These are phyloP conservation scores for Entomortierella beljakovae DNA, from an alignment of 192 early-diverging fungal genomes.

Conservation along the genomic window DNA sequence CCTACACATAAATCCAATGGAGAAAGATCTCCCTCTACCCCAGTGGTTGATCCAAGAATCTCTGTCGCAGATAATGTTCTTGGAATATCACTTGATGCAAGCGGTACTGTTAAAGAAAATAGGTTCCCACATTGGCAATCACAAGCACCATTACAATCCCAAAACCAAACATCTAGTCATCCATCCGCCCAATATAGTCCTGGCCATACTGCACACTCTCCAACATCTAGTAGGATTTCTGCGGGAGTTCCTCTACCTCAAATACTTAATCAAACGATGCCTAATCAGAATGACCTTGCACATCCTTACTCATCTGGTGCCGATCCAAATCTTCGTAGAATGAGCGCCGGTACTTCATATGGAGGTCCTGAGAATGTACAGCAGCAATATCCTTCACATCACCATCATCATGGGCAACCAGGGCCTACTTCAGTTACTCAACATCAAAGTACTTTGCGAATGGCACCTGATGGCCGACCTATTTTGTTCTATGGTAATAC, in stretches of 20 bases:
- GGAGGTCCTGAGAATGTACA: not conserved
- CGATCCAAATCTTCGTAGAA: not conserved
- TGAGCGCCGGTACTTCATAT: not conserved
- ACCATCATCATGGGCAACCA: conserved; percentile 1
- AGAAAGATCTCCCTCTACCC: conserved; percentile 1
- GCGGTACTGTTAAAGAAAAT: conserved; percentile 44
- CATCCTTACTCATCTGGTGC: not conserved
- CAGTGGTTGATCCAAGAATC: not conserved
- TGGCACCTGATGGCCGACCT: conserved; percentile 42
- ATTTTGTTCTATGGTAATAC: conserved; percentile 55
- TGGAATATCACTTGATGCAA: conserved; percentile 48
- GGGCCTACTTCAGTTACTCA: not conserved
- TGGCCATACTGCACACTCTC: not conserved
- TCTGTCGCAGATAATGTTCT: conserved; percentile 20
- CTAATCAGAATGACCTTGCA: conserved; percentile 6
- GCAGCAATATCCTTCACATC: not conserved
- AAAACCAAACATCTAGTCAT: not conserved
- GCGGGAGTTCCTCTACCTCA: not conserved
- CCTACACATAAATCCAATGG: not conserved
- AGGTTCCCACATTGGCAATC: conserved; percentile 46
- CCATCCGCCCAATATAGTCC: not conserved
- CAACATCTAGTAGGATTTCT: not conserved
- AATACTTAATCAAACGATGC: conserved; percentile 24
- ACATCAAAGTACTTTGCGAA: not conserved
- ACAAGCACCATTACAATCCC: conserved; percentile 29